These are phyloP conservation scores for Pyrus pyrifolia DNA, from an alignment of 306 rosid species.

Conservation along the genomic window DNA sequence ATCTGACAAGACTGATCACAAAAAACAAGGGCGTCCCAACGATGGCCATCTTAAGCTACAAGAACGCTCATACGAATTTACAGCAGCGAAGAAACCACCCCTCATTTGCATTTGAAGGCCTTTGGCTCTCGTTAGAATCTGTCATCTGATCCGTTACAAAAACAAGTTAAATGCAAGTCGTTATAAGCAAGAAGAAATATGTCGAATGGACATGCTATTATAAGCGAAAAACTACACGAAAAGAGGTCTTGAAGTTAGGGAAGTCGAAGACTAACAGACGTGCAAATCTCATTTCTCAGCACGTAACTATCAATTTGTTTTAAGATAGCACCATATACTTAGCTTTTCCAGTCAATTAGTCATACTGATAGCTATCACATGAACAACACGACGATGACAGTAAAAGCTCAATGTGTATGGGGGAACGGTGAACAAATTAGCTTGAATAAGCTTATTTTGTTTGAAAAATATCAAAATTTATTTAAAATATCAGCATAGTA, in stretches of 20 bases:
- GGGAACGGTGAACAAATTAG: background rate
- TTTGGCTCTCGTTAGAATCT: background rate
- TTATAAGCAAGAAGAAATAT: background rate
- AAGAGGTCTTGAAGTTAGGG: too few relatives aligned
- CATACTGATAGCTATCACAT: too few relatives aligned
- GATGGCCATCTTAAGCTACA: background rate
- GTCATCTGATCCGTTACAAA: background rate
- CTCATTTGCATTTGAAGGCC: background rate
- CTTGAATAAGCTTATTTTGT: background rate
- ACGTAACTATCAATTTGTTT: too few relatives aligned
- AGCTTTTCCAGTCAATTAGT: too few relatives aligned
- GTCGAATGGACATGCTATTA: background rate
- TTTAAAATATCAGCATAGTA: background rate
- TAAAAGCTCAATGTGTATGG: background rate
- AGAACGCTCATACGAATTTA: conserved; percentile 1
- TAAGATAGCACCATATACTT: too few relatives aligned
- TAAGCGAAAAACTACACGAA: too few relatives aligned
- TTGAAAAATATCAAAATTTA: background rate
- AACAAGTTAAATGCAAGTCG: background rate
- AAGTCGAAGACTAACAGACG: too few relatives aligned
- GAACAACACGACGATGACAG: too few relatives aligned
- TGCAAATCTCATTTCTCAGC: background rate
- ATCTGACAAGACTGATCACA: conserved; percentile 8
- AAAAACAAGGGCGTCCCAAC: background rate
- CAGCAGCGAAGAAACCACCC: conserved; percentile 4